Evolutionary conservation across 768 basidiomycete species (phyloP).

Genomic region (Leccinum aurantiacum): DNA sequence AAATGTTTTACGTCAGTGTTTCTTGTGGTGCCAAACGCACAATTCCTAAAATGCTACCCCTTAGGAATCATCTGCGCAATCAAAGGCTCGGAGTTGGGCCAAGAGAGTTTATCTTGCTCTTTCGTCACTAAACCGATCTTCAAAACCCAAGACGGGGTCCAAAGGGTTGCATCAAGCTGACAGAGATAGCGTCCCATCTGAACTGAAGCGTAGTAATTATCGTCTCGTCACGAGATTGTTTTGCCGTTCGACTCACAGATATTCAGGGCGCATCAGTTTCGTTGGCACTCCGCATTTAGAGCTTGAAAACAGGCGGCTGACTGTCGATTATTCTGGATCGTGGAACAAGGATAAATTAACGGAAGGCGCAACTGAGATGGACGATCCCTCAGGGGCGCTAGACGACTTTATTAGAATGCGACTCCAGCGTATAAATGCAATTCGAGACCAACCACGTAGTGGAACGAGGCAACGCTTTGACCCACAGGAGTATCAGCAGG

Average conservation of each 20-base stretch:
- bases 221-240: neutral
- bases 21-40: neutral
- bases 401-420: neutral
- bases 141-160: neutral
- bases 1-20: conserved; percentile 51
- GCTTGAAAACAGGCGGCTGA: neutral
- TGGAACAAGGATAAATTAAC: neutral
- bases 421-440: neutral
- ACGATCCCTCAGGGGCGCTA: neutral
- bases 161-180: neutral
- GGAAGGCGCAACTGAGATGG: neutral
- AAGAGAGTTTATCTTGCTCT: conserved; percentile 10
- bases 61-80: conserved; percentile 18
- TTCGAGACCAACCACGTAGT: neutral
- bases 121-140: conserved; percentile 6
- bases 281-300: neutral
- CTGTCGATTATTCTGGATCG: neutral
- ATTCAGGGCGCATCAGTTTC: neutral
- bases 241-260: neutral
- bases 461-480: conserved; percentile 35
- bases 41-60: conserved; percentile 1
- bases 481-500: conserved; percentile 78
- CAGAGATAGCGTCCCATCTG: conserved; percentile 2
- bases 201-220: conserved; percentile 6
- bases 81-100: conserved; percentile 12